A percentile compares a stretch with the other conserved stretches of the same genome.
Conservation (phyloP, 1,284 basidiomycete species). For the Ustilago esculenta region DNA sequence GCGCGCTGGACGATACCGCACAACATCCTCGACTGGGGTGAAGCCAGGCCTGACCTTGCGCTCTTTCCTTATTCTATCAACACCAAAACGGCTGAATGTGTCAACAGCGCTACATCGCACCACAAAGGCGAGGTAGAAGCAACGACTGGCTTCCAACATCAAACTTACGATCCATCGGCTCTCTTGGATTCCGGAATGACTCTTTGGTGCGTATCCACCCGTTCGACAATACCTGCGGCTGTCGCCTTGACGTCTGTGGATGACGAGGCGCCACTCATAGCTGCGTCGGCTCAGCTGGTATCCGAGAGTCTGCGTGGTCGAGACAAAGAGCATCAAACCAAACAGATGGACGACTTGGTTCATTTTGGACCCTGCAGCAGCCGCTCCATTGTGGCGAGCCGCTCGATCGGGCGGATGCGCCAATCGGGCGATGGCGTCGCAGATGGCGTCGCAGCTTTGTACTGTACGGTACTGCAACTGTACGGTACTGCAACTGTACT, state of each 20-base stretch:
- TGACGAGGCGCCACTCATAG: slow-evolving; percentile 13
- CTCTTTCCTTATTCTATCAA: slow-evolving; percentile 82
- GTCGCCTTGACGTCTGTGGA: slow-evolving; percentile 75
- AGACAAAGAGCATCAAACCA: too few relatives aligned
- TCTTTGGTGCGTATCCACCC: slow-evolving; percentile 83
- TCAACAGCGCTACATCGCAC: background rate
- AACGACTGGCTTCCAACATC: too few relatives aligned
- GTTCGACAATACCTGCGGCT: slow-evolving; percentile 81
- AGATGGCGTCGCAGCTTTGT: too few relatives aligned
- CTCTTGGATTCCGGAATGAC: slow-evolving; percentile 85
- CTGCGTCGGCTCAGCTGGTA: background rate
- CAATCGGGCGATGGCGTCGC: background rate
- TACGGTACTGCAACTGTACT: too few relatives aligned
- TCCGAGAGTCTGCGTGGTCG: too few relatives aligned
- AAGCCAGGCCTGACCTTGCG: slow-evolving; percentile 90
- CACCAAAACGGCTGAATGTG: background rate
- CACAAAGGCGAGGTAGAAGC: too few relatives aligned
- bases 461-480: too few relatives aligned
- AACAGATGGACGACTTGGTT: too few relatives aligned
- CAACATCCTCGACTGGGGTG: slow-evolving; percentile 91
- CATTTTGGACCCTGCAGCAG: slow-evolving; percentile 18
- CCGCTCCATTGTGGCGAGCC: background rate
- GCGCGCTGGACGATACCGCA: slow-evolving; percentile 74
- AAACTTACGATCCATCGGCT: slow-evolving; percentile 85
- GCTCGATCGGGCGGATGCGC: background rate